phyloP scores from a whole-genome alignment of 2,329 filamentous ascomycete species.

The Colletotrichum euphorbiae region DNA sequence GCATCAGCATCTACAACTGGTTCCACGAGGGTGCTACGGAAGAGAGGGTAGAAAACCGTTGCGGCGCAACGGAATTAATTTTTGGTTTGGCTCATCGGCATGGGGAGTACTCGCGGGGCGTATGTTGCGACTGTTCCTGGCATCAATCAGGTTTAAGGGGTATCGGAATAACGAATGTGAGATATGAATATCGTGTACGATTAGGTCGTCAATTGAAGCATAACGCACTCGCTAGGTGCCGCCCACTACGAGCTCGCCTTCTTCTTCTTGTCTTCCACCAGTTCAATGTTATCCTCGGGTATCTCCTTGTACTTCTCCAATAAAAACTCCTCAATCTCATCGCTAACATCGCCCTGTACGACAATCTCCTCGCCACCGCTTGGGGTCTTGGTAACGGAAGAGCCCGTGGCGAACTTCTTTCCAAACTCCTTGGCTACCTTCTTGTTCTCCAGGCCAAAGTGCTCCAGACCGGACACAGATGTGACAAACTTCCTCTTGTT shows the following conservation, averaged over 20 bases:
- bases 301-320: conserved; percentile 89
- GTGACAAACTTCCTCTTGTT: conserved; percentile 99
- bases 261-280: conserved; percentile 97
- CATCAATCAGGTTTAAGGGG: conserved; percentile 9
- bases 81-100: neutral
- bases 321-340: conserved; percentile 93
- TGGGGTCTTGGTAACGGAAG: conserved; percentile 88
- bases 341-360: conserved; percentile 95
- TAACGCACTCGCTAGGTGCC: neutral
- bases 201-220: conserved; percentile 24
- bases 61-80: neutral
- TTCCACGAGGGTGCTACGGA: conserved; percentile 66
- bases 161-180: conserved; percentile 28
- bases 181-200: conserved; percentile 22
- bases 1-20: conserved; percentile 56
- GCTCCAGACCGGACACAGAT: conserved; percentile 88
- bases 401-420: conserved; percentile 98
- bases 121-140: neutral
- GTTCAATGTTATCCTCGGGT: conserved; percentile 93
- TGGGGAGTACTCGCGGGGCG: conserved; percentile 9
- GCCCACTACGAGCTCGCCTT: conserved; percentile 49
- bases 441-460: conserved; percentile 92
- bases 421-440: conserved; percentile 97
- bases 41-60: conserved; percentile 54
- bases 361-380: conserved; percentile 95